These are phyloP conservation scores for Aureobasidium sp. DNA, from an alignment of 2,329 filamentous ascomycete species.

Conservation along the genomic window DNA sequence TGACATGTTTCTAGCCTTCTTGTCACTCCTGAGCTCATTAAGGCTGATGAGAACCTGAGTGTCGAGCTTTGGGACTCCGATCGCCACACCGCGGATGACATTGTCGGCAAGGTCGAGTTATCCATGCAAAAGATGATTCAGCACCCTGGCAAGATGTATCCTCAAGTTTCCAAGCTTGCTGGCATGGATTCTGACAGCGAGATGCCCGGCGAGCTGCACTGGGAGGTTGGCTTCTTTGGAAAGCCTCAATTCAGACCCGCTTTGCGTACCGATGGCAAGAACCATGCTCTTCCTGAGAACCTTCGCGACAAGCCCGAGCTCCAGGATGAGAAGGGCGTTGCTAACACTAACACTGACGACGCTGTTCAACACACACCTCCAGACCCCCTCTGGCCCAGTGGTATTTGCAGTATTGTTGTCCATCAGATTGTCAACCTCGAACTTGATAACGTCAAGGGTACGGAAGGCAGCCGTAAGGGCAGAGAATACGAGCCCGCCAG, in stretches of 20 bases:
- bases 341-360: conserved; percentile 69
- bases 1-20: conserved; percentile 44
- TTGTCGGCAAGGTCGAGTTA: conserved; percentile 89
- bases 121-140: conserved; percentile 94
- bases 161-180: conserved; percentile 72
- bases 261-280: conserved; percentile 78
- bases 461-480: conserved; percentile 70
- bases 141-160: conserved; percentile 87
- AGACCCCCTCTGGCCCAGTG: conserved; percentile 92
- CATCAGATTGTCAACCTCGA: conserved; percentile 96
- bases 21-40: conserved; percentile 83
- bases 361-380: conserved; percentile 84
- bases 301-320: conserved; percentile 68
- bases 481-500: conserved; percentile 85
- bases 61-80: conserved; percentile 97
- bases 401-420: conserved; percentile 75
- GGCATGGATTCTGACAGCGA: conserved; percentile 76
- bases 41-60: conserved; percentile 85
- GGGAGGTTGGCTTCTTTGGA: conserved; percentile 93
- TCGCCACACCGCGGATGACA: conserved; percentile 82
- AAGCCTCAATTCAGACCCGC: conserved; percentile 83
- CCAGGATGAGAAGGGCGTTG: conserved; percentile 78
- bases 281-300: conserved; percentile 65
- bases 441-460: conserved; percentile 84
- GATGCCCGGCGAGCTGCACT: conserved; percentile 91